These are phyloP conservation scores for Naematelia aurantialba DNA, from an alignment of 768 basidiomycete genomes.

Conservation along the genomic window DNA sequence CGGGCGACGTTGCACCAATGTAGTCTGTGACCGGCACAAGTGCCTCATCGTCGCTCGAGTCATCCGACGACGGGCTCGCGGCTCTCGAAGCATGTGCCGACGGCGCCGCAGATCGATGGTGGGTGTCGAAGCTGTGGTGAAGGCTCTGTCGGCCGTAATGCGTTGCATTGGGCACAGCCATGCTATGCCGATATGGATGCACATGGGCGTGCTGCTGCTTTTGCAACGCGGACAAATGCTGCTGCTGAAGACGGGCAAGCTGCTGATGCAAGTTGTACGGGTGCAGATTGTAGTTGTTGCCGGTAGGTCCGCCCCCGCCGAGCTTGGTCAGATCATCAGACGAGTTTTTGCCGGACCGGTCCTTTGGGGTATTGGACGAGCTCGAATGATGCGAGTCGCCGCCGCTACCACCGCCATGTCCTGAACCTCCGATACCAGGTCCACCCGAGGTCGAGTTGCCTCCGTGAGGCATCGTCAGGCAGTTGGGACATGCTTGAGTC, in stretches of 20 bases:
- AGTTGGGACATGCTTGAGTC: slow-evolving; percentile 50
- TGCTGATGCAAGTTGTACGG: slow-evolving; percentile 36
- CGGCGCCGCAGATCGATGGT: slow-evolving; percentile 18
- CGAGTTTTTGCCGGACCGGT: slow-evolving; percentile 31
- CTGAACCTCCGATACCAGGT: slow-evolving; percentile 13
- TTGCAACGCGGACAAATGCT: slow-evolving; percentile 35
- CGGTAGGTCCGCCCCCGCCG: slow-evolving; percentile 19
- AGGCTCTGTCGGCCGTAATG: neutral
- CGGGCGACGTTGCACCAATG: slow-evolving; percentile 49
- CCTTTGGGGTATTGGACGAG: slow-evolving; percentile 47
- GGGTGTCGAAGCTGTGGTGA: slow-evolving; percentile 13
- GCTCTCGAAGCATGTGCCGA: slow-evolving; percentile 45
- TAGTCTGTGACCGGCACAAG: slow-evolving; percentile 30
- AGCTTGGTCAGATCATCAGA: slow-evolving; percentile 46
- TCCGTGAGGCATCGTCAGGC: slow-evolving; percentile 35
- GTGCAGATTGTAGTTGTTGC: slow-evolving; percentile 23
- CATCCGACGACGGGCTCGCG: slow-evolving; percentile 39
- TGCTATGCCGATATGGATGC: neutral
- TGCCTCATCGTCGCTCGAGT: slow-evolving; percentile 47
- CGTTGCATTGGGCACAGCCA: neutral
- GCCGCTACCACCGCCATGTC: slow-evolving; percentile 28
- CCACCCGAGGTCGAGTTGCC: slow-evolving; percentile 4
- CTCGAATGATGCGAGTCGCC: slow-evolving; percentile 40
- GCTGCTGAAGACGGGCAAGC: slow-evolving; percentile 39
- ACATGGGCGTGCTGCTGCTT: slow-evolving; percentile 15